Percentiles rank a stretch among this genome's conserved stretches.
phyloP scores from a whole-genome alignment of 1,284 basidiomycete genomes.

The Schizophyllum amplum region DNA sequence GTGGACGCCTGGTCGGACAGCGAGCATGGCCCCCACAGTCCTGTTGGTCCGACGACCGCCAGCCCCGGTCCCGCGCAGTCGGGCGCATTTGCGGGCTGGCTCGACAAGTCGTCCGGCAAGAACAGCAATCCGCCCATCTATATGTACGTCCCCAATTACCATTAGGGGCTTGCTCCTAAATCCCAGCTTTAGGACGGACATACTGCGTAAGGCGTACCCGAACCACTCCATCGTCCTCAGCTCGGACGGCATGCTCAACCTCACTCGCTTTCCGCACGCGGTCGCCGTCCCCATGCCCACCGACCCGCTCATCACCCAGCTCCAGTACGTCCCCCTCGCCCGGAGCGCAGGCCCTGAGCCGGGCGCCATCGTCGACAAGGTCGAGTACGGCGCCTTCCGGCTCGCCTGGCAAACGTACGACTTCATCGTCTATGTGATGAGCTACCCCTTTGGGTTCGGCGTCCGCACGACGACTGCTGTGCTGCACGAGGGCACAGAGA shows the following conservation, averaged over 20 bases:
- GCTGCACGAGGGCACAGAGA: constrained; percentile 51
- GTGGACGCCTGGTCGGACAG: constrained; percentile 40
- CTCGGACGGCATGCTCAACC: constrained; percentile 33
- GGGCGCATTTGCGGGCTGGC: constrained; percentile 26
- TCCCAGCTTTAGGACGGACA: constrained; percentile 5
- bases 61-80: background rate
- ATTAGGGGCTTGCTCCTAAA: background rate
- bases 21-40: constrained; percentile 18
- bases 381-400: constrained; percentile 48
- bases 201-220: constrained; percentile 50
- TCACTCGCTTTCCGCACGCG: constrained; percentile 46
- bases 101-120: constrained; percentile 46
- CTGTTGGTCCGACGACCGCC: background rate
- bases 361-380: constrained; percentile 43
- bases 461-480: constrained; percentile 35
- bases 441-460: constrained; percentile 32
- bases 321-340: constrained; percentile 40
- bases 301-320: constrained; percentile 39
- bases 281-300: constrained; percentile 36
- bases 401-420: constrained; percentile 47
- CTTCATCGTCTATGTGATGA: constrained; percentile 39
- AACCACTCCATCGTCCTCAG: constrained; percentile 52
- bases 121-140: constrained; percentile 33
- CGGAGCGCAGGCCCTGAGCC: constrained; percentile 33
- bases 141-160: constrained; percentile 29